phyloP scores from a whole-genome alignment of 805 yeast species.

The Yamadazyma sp. region DNA sequence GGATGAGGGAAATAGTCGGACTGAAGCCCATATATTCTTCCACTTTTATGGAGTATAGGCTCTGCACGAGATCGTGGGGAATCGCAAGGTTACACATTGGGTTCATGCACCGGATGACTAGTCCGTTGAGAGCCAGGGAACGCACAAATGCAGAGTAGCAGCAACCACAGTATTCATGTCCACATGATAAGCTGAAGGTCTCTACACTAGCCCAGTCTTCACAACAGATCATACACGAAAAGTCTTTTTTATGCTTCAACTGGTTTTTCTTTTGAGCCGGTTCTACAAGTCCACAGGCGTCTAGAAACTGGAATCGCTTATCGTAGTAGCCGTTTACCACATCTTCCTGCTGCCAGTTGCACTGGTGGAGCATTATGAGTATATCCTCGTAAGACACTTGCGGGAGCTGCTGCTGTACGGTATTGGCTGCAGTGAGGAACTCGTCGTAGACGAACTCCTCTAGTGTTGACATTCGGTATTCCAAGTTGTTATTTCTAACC shows the following conservation, averaged over 20 bases:
- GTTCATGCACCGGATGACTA: conserved; percentile 64
- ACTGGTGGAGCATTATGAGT: conserved; percentile 34
- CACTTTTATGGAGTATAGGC: conserved; percentile 9
- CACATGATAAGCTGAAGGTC: conserved; percentile 60
- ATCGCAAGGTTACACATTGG: conserved; percentile 49
- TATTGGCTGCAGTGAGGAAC: conserved; percentile 3
- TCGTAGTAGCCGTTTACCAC: conserved; percentile 38
- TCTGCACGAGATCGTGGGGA: conserved; percentile 40
- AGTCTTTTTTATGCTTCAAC: not conserved
- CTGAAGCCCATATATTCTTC: not conserved
- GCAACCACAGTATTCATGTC: conserved; percentile 64
- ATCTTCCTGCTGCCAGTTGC: conserved; percentile 42
- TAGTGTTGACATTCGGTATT: conserved; percentile 7
- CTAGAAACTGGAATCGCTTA: conserved; percentile 23
- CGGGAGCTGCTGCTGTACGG: conserved; percentile 4
- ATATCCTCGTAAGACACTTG: conserved; percentile 24
- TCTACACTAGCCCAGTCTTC: conserved; percentile 41
- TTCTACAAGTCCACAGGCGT: conserved; percentile 28
- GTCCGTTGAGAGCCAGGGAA: conserved; percentile 43
- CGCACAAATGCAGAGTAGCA: conserved; percentile 67
- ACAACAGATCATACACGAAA: conserved; percentile 71
- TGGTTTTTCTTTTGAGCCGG: not conserved
- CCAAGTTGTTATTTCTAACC: conserved; percentile 3
- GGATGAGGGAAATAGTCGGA: not conserved
- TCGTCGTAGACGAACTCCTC: conserved; percentile 9